Conservation (phyloP, 139 green algal species). For the Chlamydomonas incerta region DNA sequence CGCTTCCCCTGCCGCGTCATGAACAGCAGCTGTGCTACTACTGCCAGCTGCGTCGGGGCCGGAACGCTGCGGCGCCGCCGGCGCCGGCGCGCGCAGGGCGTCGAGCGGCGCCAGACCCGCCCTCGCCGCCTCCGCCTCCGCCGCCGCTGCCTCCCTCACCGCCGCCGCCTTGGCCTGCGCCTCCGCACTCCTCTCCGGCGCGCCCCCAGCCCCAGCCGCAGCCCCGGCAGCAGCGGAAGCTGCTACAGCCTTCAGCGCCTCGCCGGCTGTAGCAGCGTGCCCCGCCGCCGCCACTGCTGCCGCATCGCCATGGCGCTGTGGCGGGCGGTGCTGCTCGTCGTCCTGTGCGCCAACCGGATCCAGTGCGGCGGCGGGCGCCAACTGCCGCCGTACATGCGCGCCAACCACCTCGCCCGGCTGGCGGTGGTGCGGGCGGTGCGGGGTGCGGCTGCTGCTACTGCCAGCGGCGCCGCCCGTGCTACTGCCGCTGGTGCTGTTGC, state of each 20-base stretch:
- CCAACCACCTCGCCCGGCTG: not conserved
- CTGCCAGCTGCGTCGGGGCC: not conserved
- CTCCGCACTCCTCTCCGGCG: too few relatives aligned
- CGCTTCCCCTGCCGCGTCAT: too few relatives aligned
- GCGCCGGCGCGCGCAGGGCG: not conserved
- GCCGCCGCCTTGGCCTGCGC: not conserved
- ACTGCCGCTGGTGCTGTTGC: too few relatives aligned
- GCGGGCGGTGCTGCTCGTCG: not conserved
- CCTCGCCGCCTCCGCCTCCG: not conserved
- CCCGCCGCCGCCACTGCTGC: too few relatives aligned
- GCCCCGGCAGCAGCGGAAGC: not conserved
- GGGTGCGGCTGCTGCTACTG: too few relatives aligned
- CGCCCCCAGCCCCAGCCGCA: too few relatives aligned
- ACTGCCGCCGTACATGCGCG: not conserved
- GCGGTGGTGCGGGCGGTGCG: too few relatives aligned
- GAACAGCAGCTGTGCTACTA: not conserved
- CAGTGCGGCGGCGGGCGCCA: not conserved
- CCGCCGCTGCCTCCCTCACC: not conserved
- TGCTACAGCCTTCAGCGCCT: too few relatives aligned
- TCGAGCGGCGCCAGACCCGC: not conserved
- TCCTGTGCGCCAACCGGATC: conserved; percentile 10
- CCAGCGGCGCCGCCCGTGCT: too few relatives aligned
- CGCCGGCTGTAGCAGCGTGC: too few relatives aligned
- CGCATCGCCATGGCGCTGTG: too few relatives aligned
- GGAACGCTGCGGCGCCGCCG: too few relatives aligned